Evolutionary conservation across 352 stramenopile genomes (phyloP).

Genomic region (Globisporangium acanthophoron): DNA sequence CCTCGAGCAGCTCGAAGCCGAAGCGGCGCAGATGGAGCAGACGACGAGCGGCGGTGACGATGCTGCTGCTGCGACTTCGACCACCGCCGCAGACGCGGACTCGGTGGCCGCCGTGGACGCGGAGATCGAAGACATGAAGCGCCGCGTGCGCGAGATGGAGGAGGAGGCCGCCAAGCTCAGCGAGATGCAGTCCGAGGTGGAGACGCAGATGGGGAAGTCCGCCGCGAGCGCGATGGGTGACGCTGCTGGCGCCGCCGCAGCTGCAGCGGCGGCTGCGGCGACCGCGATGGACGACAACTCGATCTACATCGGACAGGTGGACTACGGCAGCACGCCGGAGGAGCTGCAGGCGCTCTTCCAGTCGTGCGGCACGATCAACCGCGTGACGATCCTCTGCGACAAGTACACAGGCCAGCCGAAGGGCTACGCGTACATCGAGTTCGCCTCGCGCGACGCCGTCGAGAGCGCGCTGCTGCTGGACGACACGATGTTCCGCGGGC

Average conservation of each 20-base stretch:
- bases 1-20: conserved; percentile 18
- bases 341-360: conserved; percentile 96
- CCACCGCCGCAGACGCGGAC: conserved; percentile 20
- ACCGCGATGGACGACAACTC: conserved; percentile 61
- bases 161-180: conserved; percentile 77
- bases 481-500: conserved; percentile 89
- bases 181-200: conserved; percentile 81
- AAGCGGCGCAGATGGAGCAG: conserved; percentile 13
- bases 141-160: conserved; percentile 75
- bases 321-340: conserved; percentile 95
- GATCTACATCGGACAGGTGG: conserved; percentile 96
- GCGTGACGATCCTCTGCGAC: conserved; percentile 97
- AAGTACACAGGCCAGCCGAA: conserved; percentile 96
- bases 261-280: conserved; percentile 21
- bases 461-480: conserved; percentile 90
- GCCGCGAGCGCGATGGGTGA: conserved; percentile 37
- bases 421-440: conserved; percentile 95
- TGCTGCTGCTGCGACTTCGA: conserved; percentile 3
- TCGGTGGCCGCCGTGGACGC: conserved; percentile 43
- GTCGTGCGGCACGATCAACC: conserved; percentile 95
- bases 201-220: conserved; percentile 74
- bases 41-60: neutral
- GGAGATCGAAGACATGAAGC: conserved; percentile 85
- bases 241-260: conserved; percentile 1
- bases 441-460: conserved; percentile 80